Evolutionary conservation across 805 yeast genomes (phyloP), one percentile per base, ranked within the genome.

Genomic region (Saccharomycopsis fodiens): DNA sequence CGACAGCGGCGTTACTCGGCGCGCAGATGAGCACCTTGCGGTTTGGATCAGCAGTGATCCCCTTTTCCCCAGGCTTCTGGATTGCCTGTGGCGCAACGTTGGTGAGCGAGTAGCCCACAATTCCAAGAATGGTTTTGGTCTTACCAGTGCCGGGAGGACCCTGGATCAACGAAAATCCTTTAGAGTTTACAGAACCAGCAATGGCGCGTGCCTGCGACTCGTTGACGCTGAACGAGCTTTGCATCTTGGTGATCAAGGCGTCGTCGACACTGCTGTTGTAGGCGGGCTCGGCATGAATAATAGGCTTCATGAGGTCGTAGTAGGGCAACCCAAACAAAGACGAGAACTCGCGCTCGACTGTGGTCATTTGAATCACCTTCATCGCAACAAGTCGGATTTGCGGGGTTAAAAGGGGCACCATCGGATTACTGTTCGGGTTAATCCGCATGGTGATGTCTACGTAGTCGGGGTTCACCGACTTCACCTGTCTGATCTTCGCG

Each of bases 121-220:
- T 81, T 20, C 97, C 97, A 38, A 93, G 61, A 64, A 94, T 93
- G 0, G 99, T 93, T 60, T 91, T 94, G 1, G 99, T 94, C 61
- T 93, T 93, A 68, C 99, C 99, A 0, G 97, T 91, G 63, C 99
- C 99, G 0, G 99, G 99, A 0, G 99, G 99, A 47, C 97, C 99
- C 65, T 93, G 98, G 61, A 93, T 89, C 44, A 93, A 69, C 0
- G 94, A 81, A 58, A 93, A 87, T 0, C 98, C 99, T 1, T 69
- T 69, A 6, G 74, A 68, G 20, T 69, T 61, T 25, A 79, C 76
- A 0, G 95, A 74, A 1, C 87, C 85, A 10, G 81, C 70, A 48
- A 93, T 85, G 0, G 98, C 98, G 25, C 65, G 70, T 0, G 97
- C 97, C 63, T 93, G 99, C 0, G 98, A 91, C 22, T 73, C 71